phyloP scores from a whole-genome alignment of 2,329 filamentous ascomycete genomes.

The Fusarium sp. region DNA sequence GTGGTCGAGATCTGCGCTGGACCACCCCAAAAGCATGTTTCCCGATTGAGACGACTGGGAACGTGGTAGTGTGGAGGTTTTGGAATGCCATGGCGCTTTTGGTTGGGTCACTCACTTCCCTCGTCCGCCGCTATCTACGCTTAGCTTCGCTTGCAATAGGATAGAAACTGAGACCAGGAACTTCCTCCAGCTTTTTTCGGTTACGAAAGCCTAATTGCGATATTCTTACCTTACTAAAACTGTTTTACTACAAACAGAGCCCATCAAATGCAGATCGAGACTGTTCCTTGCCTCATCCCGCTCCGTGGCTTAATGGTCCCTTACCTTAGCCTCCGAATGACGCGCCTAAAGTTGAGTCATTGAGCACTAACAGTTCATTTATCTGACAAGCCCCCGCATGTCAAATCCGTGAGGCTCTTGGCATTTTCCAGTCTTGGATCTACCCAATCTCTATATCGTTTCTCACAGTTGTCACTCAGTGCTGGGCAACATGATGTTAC shows the following conservation, averaged over 20 bases:
- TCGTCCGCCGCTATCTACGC: not conserved
- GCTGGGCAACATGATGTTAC: constrained; percentile 10
- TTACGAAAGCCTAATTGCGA: not conserved
- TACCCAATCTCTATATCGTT: not conserved
- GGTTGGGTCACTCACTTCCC: not conserved
- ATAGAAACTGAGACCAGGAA: too few species aligned
- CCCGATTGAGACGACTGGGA: not conserved
- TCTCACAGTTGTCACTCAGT: not conserved
- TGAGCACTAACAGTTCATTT: not conserved
- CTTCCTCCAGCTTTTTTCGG: not conserved
- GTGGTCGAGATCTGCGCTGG: not conserved
- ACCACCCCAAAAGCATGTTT: not conserved
- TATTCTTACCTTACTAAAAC: not conserved
- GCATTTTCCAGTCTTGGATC: not conserved
- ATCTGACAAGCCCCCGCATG: not conserved
- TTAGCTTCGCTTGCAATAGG: rapidly evolving
- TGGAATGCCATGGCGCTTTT: constrained; percentile 6
- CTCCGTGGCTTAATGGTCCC: not conserved
- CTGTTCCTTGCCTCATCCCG: not conserved
- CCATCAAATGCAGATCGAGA: not conserved
- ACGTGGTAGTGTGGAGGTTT: not conserved
- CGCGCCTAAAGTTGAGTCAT: not conserved
- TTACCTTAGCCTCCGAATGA: not conserved
- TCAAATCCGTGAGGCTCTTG: not conserved
- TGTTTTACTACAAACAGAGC: not conserved